These are phyloP conservation scores for Setaria viridis DNA, from an alignment of 202 grass and related monocot species.

Conservation along the genomic window DNA sequence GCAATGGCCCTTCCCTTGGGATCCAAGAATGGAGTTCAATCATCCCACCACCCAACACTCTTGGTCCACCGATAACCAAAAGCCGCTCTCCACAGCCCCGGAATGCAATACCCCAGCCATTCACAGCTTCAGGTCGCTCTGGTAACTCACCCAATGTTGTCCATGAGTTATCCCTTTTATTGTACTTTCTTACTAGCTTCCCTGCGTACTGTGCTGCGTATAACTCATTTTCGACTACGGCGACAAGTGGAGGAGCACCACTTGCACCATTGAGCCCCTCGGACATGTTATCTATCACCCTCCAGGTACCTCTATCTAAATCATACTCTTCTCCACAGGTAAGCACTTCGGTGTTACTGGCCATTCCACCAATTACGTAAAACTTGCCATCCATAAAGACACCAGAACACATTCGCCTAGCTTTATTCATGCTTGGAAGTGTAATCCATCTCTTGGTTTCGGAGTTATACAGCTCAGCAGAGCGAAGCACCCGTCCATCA, in stretches of 20 bases:
- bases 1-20: constrained; percentile 66
- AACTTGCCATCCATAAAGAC: constrained; percentile 92
- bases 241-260: constrained; percentile 90
- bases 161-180: constrained; percentile 85
- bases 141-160: constrained; percentile 82
- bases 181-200: constrained; percentile 89
- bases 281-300: constrained; percentile 88
- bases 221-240: constrained; percentile 89
- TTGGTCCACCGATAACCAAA: constrained; percentile 89
- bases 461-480: constrained; percentile 87
- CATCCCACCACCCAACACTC: constrained; percentile 83
- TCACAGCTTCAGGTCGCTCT: constrained; percentile 92
- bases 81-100: constrained; percentile 88
- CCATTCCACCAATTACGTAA: constrained; percentile 89
- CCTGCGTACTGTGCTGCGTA: constrained; percentile 88
- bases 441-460: constrained; percentile 77
- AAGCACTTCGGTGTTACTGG: constrained; percentile 75
- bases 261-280: constrained; percentile 78
- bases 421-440: constrained; percentile 82
- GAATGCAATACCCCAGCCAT: constrained; percentile 99
- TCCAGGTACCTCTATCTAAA: constrained; percentile 76
- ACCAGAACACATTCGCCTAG: constrained; percentile 87
- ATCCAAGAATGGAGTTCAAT: constrained; percentile 98
- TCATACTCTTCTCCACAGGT: constrained; percentile 96
- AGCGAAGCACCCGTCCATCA: constrained; percentile 63